Evolutionary conservation across 495 filamentous ascomycete species (phyloP), one percentile per base, ranked within the genome.

Genomic region (Gamarada debralockiae): DNA sequence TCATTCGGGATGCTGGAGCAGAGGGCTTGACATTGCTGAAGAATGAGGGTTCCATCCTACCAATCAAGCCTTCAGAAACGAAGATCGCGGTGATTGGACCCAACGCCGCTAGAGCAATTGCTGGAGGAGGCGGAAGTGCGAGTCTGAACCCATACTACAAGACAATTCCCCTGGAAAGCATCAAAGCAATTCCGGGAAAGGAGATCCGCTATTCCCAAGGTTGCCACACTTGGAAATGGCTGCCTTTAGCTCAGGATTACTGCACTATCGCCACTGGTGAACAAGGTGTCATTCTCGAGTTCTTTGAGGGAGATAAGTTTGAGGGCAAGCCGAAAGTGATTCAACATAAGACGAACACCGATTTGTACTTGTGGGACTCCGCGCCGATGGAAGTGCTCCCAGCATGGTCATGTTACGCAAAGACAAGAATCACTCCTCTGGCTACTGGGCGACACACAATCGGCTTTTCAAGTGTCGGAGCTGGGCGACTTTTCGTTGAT

Each of bases 41-140:
- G 66, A 93, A 93, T 55, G 79, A 89, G 33, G 76, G 77, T 1
- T 65, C 68, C 14, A 65, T 84, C 25, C 74, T 95, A 3, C 90
- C 90, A 1, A 74, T 95, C 41, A 73, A 81, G 40, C 74, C 76
- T 20, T 73, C 76, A 13, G 77, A 79, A 27, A 73, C 75, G 41
- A 77, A 70, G 58, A 75, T 92, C 40, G 82, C 88, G 7, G 76
- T 93, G 25, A 93, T 96, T 51, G 89, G 90, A 0, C 90, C 90
- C 8, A 95, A 95, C 63, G 82, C 86, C 27, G 87, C 87, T 57
- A 70, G 84, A 43, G 85, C 89, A 0, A 84, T 87, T 31, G 86
- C 85, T 45, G 84, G 86, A 46, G 89, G 90, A 36, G 90, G 90
- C 52, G 89, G 90, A 8, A 91, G 86, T 55, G 88, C 90, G 1